A percentile compares a stretch with the other conserved stretches of the same genome.
Conservation (phyloP, 2,329 filamentous ascomycete species). For the Stagonosporopsis vannaccii region DNA sequence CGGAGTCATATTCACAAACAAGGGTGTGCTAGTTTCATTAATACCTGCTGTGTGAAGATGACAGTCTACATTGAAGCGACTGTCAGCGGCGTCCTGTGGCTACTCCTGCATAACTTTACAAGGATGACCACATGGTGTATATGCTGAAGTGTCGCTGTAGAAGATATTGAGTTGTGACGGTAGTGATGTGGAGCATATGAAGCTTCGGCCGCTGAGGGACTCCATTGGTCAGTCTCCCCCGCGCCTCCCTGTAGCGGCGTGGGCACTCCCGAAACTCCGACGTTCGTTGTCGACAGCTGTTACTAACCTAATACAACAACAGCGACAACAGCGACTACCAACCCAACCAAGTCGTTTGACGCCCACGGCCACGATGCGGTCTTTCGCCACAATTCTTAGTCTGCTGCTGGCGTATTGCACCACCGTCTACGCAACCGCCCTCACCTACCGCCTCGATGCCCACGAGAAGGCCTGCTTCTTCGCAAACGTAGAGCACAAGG, state of each 20-base stretch:
- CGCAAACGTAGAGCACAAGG: slow-evolving; percentile 75
- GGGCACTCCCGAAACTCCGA: slow-evolving; percentile 27
- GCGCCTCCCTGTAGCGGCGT: slow-evolving; percentile 32
- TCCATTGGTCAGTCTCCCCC: slow-evolving; percentile 28
- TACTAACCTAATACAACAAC: slow-evolving; percentile 24
- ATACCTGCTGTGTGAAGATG: too few relatives aligned
- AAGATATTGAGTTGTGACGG: neutral
- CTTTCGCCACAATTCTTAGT: slow-evolving; percentile 43
- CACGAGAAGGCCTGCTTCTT: slow-evolving; percentile 98
- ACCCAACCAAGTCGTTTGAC: slow-evolving; percentile 13
- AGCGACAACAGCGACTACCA: slow-evolving; percentile 7
- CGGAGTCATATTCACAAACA: too few relatives aligned
- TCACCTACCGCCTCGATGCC: slow-evolving; percentile 90
- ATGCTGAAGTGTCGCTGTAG: neutral
- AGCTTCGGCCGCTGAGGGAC: slow-evolving; percentile 4
- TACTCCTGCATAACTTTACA: too few relatives aligned
- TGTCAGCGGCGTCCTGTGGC: too few relatives aligned
- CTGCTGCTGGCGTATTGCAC: slow-evolving; percentile 75
- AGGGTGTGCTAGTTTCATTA: too few relatives aligned
- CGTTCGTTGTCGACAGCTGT: slow-evolving; percentile 42
- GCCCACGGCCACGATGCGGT: slow-evolving; percentile 43
- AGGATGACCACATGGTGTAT: too few relatives aligned
- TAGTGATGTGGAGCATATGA: neutral
- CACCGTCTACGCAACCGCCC: slow-evolving; percentile 81
- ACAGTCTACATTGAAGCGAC: too few relatives aligned